phyloP scores from a whole-genome alignment of 2,329 filamentous ascomycete genomes.

The Chaetomiaceae sp. region DNA sequence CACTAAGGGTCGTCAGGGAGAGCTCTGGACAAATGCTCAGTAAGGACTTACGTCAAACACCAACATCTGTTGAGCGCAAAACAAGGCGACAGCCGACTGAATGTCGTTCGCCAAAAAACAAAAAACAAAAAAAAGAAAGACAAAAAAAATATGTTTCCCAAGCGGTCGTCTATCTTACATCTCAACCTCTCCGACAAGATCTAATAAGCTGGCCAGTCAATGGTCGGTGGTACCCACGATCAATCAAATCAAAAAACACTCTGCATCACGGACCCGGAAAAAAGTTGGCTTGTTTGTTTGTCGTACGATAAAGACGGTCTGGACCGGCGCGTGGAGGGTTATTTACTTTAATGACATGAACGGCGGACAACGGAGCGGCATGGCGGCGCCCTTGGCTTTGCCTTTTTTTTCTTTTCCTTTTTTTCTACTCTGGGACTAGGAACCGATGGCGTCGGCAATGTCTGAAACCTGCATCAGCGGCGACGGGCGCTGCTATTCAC shows the following conservation, averaged over 20 bases:
- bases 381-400: conserved; percentile 9
- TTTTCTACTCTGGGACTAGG: not conserved
- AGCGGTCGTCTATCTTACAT: not conserved
- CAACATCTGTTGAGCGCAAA: not conserved
- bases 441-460: not conserved
- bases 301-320: conserved; percentile 24
- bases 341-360: conserved; percentile 22
- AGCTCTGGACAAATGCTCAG: conserved; percentile 51
- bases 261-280: conserved; percentile 11
- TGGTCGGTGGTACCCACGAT: too few species aligned
- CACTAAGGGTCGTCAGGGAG: conserved; percentile 52
- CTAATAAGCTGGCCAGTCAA: conserved; percentile 3
- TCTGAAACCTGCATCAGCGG: not conserved
- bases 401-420: not conserved
- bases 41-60: not conserved
- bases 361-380: conserved; percentile 8
- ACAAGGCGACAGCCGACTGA: not conserved
- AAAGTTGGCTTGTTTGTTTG: not conserved
- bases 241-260: conserved; percentile 1
- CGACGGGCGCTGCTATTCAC: not conserved
- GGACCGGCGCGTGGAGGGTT: conserved; percentile 16
- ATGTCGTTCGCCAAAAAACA: not conserved
- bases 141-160: not conserved
- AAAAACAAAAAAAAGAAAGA: not conserved
- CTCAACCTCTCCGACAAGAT: not conserved